A percentile compares a stretch with the other conserved stretches of the same genome.
These are phyloP conservation scores for Lachnellula occidentalis DNA, from an alignment of 2,329 filamentous ascomycete genomes.

Conservation along the genomic window DNA sequence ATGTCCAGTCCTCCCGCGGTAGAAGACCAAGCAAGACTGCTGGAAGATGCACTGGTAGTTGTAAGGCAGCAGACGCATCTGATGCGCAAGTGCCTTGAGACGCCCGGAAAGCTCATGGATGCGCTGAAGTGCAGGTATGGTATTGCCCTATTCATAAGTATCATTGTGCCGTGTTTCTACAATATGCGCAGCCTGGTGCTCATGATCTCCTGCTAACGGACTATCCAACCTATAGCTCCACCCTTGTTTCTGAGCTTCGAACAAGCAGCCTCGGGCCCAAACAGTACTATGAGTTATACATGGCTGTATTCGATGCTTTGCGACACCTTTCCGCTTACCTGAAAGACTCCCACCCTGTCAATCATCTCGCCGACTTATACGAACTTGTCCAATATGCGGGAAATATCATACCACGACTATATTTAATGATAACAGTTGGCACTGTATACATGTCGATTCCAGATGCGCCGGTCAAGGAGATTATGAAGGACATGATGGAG, in stretches of 20 bases:
- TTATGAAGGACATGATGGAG: slow-evolving; percentile 99
- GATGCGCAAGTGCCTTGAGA: slow-evolving; percentile 97
- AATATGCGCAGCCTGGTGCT: slow-evolving; percentile 6
- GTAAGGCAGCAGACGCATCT: slow-evolving; percentile 94
- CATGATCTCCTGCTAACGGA: slow-evolving; percentile 25
- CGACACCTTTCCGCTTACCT: slow-evolving; percentile 95
- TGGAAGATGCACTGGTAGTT: slow-evolving; percentile 93
- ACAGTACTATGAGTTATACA: slow-evolving; percentile 99
- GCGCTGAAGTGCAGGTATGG: slow-evolving; percentile 97
- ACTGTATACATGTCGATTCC: slow-evolving; percentile 99
- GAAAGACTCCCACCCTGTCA: slow-evolving; percentile 93
- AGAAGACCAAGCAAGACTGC: slow-evolving; percentile 82
- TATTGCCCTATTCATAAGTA: background rate
- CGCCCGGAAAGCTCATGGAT: slow-evolving; percentile 98
- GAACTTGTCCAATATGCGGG: slow-evolving; percentile 97
- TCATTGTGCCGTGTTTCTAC: slow-evolving; percentile 2
- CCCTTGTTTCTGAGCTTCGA: slow-evolving; percentile 94
- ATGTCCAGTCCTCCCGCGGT: slow-evolving; percentile 56
- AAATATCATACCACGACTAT: slow-evolving; percentile 92
- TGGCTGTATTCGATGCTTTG: slow-evolving; percentile 96
- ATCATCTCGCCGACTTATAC: slow-evolving; percentile 96
- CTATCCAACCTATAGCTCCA: slow-evolving; percentile 60
- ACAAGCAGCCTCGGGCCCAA: slow-evolving; percentile 97
- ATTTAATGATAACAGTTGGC: slow-evolving; percentile 98
- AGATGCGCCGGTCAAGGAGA: slow-evolving; percentile 97